Conservation (phyloP, 345 rosid species). For the Luvunga scandens region DNA sequence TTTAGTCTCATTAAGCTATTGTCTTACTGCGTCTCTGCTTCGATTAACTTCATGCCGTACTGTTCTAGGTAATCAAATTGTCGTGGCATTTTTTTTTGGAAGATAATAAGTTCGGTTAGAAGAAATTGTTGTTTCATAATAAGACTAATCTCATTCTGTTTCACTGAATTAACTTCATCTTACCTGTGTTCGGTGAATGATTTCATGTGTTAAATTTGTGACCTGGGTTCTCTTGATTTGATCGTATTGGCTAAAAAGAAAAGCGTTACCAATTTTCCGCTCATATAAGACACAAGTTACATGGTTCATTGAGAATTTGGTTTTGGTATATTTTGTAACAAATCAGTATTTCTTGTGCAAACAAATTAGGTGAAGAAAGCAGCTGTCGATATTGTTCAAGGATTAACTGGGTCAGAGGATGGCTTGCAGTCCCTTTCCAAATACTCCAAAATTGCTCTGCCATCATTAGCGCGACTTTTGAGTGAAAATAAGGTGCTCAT, state of each 20-base stretch:
- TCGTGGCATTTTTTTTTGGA: background rate
- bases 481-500: constrained; percentile 61
- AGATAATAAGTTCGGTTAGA: background rate
- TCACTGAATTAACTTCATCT: background rate
- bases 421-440: constrained; percentile 64
- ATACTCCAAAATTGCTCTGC: constrained; percentile 47
- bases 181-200: background rate
- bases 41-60: background rate
- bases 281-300: background rate
- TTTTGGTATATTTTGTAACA: background rate
- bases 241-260: background rate
- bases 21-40: background rate
- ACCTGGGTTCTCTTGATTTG: background rate
- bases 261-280: background rate
- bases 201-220: background rate
- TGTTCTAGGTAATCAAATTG: background rate
- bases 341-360: background rate
- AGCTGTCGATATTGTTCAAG: constrained; percentile 77
- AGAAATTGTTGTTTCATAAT: background rate
- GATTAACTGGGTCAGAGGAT: constrained; percentile 83
- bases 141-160: background rate
- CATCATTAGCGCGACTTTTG: constrained; percentile 58
- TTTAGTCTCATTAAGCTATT: background rate
- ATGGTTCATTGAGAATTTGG: background rate
- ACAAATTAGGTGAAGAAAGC: constrained; percentile 71